Base-by-base conservation (phyloP, 805 yeast genomes). In the Starmerella gropengiesseri region DNA sequence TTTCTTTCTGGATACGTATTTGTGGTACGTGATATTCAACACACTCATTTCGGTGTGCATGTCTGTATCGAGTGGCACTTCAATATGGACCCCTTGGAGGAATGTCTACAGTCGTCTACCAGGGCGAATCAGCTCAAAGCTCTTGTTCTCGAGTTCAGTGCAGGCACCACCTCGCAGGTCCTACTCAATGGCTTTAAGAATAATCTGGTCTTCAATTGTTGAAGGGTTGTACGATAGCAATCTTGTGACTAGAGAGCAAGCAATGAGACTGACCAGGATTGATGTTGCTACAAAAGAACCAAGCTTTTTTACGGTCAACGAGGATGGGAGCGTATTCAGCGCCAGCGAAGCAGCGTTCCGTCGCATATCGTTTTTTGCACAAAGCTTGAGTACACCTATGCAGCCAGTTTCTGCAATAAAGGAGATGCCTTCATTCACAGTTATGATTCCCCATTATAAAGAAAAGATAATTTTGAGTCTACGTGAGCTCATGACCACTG, bases 41-140 rank as follows among this genome's bases (percentile, higher is more conserved):
- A 78, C 91, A 0, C 55, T 73, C 0, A 78, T 81, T 44, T 82
- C 93, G 0, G 78, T 82, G 5, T 69, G 77, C 42, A 65, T 82
- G 5, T 79, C 91, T 0, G 69, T 78, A 49, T 75, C 78, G 31
- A 68, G 78, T 47, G 94, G 94, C 1, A 77, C 81, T 5, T 81
- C 93, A 0, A 76, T 83, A 9, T 78, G 89, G 80, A 81, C 91
- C 2, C 94, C 94, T 0, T 83, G 94, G 94, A 73, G 82, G 57
- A 82, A 81, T 53, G 73, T 80, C 23, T 83, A 79, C 56, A 72
- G 84, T 4, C 65, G 86, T 38, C 62, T 85, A 22, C 94, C 94
- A 1, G 77, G 78, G 53, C 67, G 94, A 50, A 80, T 84, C 3
- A 71, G 70, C 51, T 73, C 89, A 9, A 83, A 84, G 53, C 66